phyloP scores from a whole-genome alignment of 2,329 filamentous ascomycete species.

The Daldinia sp. region DNA sequence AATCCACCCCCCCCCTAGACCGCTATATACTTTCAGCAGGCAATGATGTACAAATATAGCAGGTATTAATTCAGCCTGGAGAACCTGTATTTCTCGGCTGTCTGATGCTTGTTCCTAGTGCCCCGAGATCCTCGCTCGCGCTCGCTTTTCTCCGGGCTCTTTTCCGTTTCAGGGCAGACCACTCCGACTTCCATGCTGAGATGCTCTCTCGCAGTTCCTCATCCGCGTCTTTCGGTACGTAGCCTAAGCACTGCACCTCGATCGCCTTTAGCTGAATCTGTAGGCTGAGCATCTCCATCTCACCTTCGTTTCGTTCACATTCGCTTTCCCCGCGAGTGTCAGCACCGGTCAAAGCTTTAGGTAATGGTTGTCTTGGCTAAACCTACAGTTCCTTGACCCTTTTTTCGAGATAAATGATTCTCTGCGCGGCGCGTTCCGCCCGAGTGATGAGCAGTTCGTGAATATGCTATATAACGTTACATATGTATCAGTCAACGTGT shows the following conservation, averaged over 20 bases:
- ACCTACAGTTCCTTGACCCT: constrained; percentile 65
- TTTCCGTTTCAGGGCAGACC: constrained; percentile 59
- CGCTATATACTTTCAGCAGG: constrained; percentile 19
- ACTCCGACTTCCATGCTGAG: constrained; percentile 68
- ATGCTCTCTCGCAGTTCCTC: constrained; percentile 67
- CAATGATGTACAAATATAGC: constrained; percentile 19
- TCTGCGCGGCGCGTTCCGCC: constrained; percentile 64
- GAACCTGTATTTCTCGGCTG: constrained; percentile 20
- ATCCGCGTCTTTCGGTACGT: constrained; percentile 59
- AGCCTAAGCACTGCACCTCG: constrained; percentile 63
- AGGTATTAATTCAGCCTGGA: constrained; percentile 17
- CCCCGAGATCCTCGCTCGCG: constrained; percentile 16
- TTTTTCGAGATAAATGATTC: constrained; percentile 67
- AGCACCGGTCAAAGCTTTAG: constrained; percentile 18
- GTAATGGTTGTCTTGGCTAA: constrained; percentile 6
- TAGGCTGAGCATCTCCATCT: constrained; percentile 68
- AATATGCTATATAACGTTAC: constrained; percentile 65
- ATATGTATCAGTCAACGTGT: constrained; percentile 40
- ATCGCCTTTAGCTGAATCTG: constrained; percentile 70
- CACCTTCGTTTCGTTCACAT: constrained; percentile 62
- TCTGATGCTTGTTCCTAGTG: constrained; percentile 31
- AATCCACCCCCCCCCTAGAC: constrained; percentile 18
- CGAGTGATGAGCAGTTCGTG: constrained; percentile 67
- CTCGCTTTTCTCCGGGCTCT: constrained; percentile 46
- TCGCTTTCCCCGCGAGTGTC: constrained; percentile 53